Evolutionary conservation across 257 asterid genomes (phyloP).

Genomic region (Fraxinus quadrangulata): DNA sequence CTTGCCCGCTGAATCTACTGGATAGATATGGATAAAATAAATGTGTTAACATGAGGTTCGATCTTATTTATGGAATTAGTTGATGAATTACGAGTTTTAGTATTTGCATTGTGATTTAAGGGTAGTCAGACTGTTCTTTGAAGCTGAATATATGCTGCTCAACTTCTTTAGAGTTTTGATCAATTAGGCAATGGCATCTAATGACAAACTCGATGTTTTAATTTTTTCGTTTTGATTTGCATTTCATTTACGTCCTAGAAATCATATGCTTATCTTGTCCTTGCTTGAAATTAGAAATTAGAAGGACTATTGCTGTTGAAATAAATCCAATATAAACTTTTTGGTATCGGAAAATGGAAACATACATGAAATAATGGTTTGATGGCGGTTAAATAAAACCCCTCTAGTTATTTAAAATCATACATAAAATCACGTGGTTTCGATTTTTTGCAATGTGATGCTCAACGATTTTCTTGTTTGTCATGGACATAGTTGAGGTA

Average conservation of each 20-base stretch:
- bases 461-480: neutral
- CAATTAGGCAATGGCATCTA: neutral
- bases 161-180: neutral
- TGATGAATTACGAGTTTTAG: neutral
- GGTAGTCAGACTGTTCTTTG: neutral
- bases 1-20: neutral
- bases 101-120: neutral
- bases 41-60: neutral
- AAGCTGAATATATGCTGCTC: neutral
- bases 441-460: neutral
- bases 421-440: slow-evolving; percentile 37
- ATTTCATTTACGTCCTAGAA: neutral
- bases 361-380: slow-evolving; percentile 17
- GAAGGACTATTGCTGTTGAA: slow-evolving; percentile 12
- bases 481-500: neutral
- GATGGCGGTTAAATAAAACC: slow-evolving; percentile 13
- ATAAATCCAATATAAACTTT: slow-evolving; percentile 1
- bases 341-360: slow-evolving; percentile 3
- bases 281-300: neutral
- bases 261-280: slow-evolving; percentile 4
- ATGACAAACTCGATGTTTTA: neutral
- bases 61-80: neutral
- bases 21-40: neutral
- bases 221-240: neutral
- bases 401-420: slow-evolving; percentile 19